A percentile compares a stretch with the other conserved stretches of the same genome.
Evolutionary conservation across 306 rosid genomes (phyloP).

Genomic region (Trichosanthes truncata): DNA sequence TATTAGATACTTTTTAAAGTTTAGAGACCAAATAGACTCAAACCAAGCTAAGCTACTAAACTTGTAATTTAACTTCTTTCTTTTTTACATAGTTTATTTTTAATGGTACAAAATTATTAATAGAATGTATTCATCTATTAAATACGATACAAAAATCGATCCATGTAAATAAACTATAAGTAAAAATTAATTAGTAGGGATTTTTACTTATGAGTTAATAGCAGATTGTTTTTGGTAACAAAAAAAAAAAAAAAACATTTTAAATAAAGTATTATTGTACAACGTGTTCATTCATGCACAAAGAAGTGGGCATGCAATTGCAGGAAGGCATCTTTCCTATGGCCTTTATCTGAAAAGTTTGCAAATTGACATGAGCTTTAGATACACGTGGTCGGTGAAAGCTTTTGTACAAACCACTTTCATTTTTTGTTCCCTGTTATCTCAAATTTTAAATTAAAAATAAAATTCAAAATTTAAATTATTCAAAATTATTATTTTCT

Average conservation of each 20-base stretch:
- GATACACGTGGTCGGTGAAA: neutral
- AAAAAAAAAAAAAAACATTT: too few species aligned
- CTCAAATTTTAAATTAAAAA: too few species aligned
- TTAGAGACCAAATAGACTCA: too few species aligned
- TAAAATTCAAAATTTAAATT: too few species aligned
- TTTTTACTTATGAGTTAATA: neutral
- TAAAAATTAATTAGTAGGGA: neutral
- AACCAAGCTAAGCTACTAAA: too few species aligned
- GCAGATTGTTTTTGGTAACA: neutral
- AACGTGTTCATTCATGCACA: neutral
- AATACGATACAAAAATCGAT: neutral
- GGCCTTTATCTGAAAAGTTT: neutral
- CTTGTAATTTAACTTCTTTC: too few species aligned
- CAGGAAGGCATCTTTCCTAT: neutral
- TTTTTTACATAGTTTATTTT: neutral
- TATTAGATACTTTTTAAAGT: too few species aligned
- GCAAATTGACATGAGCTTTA: neutral
- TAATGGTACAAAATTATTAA: neutral
- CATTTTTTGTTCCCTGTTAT: too few species aligned
- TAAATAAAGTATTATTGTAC: neutral
- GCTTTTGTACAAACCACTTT: too few species aligned
- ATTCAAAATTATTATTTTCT: too few species aligned
- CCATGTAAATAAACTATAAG: neutral
- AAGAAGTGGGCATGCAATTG: conserved; percentile 10
- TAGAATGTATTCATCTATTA: neutral